Percentiles rank a stretch among this genome's conserved stretches.
Evolutionary conservation across 495 filamentous ascomycete genomes (phyloP).

Genomic region (Penicillium herquei): DNA sequence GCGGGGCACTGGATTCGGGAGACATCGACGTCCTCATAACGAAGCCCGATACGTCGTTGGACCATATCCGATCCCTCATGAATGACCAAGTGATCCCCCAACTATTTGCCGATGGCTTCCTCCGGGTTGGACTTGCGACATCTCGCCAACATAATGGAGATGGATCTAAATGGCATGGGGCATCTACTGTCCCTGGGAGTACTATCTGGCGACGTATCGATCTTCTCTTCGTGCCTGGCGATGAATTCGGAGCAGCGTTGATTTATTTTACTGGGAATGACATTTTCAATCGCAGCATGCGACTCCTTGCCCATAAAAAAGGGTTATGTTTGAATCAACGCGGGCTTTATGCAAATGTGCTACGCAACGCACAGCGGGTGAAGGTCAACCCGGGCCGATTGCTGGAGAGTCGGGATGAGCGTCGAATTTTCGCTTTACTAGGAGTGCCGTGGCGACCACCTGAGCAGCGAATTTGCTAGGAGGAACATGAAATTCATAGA

Average conservation of each 20-base stretch:
- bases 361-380: conserved; percentile 52
- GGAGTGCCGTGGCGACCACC: conserved; percentile 88
- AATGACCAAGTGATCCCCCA: conserved; percentile 59
- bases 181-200: conserved; percentile 60
- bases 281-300: conserved; percentile 89
- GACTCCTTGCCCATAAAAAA: conserved; percentile 79
- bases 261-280: conserved; percentile 97
- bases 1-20: conserved; percentile 68
- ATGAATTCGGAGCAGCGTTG: conserved; percentile 81
- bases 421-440: conserved; percentile 79
- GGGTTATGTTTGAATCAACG: conserved; percentile 84
- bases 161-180: conserved; percentile 86
- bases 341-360: conserved; percentile 74
- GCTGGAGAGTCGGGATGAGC: conserved; percentile 76
- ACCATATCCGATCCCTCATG: conserved; percentile 62
- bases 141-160: conserved; percentile 30
- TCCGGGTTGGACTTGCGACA: conserved; percentile 52
- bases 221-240: conserved; percentile 78
- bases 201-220: conserved; percentile 79
- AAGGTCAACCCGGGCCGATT: conserved; percentile 73
- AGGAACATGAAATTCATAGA: neutral
- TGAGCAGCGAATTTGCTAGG: conserved; percentile 68
- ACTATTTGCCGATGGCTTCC: conserved; percentile 61
- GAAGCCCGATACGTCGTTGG: conserved; percentile 55
- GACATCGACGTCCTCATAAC: conserved; percentile 91